A percentile compares a stretch with the other conserved stretches of the same genome.
Evolutionary conservation across 345 rosid species (phyloP).

Genomic region (Populus simonii): DNA sequence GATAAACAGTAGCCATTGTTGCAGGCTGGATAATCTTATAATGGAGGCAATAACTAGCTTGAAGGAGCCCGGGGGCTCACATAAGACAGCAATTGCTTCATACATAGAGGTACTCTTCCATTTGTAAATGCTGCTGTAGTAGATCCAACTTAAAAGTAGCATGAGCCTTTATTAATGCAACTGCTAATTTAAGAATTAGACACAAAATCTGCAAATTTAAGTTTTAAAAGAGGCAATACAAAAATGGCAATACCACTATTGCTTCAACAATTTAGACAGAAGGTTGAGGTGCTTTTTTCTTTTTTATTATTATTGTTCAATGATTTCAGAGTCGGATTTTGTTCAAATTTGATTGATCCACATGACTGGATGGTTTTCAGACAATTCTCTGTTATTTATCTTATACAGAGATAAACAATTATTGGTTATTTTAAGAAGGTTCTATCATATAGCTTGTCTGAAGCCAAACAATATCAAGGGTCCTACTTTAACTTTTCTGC

Average conservation of each 20-base stretch:
- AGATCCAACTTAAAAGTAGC: background rate
- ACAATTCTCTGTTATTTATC: background rate
- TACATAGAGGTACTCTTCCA: constrained; percentile 71
- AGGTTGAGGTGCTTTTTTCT: background rate
- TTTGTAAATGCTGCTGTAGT: background rate
- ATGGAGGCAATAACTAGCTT: constrained; percentile 79
- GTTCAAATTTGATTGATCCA: background rate
- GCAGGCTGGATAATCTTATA: constrained; percentile 84
- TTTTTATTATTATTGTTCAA: background rate
- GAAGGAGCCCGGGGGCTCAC: constrained; percentile 92
- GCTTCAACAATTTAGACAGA: background rate
- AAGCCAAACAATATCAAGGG: background rate
- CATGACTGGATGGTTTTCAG: background rate
- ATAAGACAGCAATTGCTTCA: constrained; percentile 76
- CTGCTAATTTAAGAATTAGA: background rate
- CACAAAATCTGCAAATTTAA: background rate
- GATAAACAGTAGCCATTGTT: background rate
- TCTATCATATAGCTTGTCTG: background rate
- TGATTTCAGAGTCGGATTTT: background rate
- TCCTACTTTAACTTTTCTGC: background rate
- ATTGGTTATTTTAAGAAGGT: background rate
- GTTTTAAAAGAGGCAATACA: background rate
- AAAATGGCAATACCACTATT: background rate
- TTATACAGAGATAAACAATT: background rate
- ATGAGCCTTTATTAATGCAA: background rate